Evolutionary conservation across 441 rosid genomes (phyloP), one percentile per base, ranked within the genome.

Genomic region (Pelargonium myrrhifolium): DNA sequence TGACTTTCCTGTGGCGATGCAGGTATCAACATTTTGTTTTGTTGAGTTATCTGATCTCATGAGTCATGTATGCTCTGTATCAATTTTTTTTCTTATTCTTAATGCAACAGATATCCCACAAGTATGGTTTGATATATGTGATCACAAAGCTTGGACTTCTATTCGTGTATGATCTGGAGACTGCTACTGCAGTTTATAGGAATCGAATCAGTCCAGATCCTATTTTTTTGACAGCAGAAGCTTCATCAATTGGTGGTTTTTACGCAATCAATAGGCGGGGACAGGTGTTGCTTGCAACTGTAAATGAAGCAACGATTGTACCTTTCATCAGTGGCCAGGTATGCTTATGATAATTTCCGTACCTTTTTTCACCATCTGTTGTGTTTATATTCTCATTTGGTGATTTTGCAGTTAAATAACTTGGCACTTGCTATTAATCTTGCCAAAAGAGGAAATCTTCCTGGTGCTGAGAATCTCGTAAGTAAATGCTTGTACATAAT

Each of bases 91-190:
- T n/a, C 94, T 51, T 98, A 95, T 76, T 95, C 45, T 94, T 98
- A 53, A 95, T 95, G 98, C 98, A 95, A 96, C 93, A 95, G 99
- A 89, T 92, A 84, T 92, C 99, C 66, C 95, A 92, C 80, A 92
- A 89, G 59, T 95, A 86, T 75, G 81, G 88, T 75, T 85, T 95
- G 90, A 87, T 92, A 49, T 89, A 85, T 67, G 99, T 81, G 72
- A 92, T 95, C 80, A 95, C 99, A 76, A 95, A 95, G 88, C 99
- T 87, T 63, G 99, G 99, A 64, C 87, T 95, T 69, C 83, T 95
- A 60, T 95, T 95, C 83, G 99, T 95, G 26, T 95, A 95, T 75
- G 99, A 95, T 76, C 75, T 95, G 82, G 99, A 95, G 87, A 86
- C 99, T 49, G 98, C 97, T 40, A 82, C 89, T 82, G 99, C 99